These are phyloP conservation scores for Platanus orientalis DNA, from an alignment of 164 flowering plant genomes.

Conservation along the genomic window DNA sequence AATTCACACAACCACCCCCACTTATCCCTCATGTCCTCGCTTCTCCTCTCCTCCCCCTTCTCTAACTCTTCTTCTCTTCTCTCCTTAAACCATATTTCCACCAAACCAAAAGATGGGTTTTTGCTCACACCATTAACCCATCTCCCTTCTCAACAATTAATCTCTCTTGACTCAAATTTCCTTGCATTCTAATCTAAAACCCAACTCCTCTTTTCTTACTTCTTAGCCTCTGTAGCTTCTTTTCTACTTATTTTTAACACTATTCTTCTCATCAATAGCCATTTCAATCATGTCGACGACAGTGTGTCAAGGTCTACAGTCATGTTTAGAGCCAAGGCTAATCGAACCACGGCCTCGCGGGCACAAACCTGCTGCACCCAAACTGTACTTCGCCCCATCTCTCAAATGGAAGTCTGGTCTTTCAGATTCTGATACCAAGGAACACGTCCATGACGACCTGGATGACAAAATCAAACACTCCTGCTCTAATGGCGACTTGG, in stretches of 20 bases:
- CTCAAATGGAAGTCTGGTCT: not conserved
- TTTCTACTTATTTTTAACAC: slow-evolving; percentile 3
- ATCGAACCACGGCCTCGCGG: slow-evolving; percentile 26
- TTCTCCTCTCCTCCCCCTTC: not conserved
- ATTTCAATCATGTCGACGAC: slow-evolving; percentile 29
- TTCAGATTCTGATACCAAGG: not conserved
- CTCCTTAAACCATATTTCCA: not conserved
- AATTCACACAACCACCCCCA: slow-evolving; percentile 10
- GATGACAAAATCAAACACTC: not conserved
- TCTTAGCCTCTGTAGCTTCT: slow-evolving; percentile 3
- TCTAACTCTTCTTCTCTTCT: slow-evolving; percentile 1
- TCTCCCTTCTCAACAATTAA: not conserved
- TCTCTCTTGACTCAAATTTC: not conserved
- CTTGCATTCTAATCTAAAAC: slow-evolving; percentile 1
- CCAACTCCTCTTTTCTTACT: not conserved
- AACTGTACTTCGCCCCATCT: slow-evolving; percentile 7
- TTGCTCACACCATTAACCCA: no score
- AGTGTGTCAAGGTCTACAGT: slow-evolving; percentile 36
- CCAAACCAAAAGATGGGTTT: no score
- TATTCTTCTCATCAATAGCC: not conserved
- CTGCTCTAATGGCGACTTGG: slow-evolving; percentile 7
- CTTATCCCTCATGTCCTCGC: not conserved
- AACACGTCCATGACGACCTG: not conserved
- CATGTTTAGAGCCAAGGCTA: slow-evolving; percentile 36
- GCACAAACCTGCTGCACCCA: slow-evolving; percentile 29